Percentiles rank a stretch among this genome's conserved stretches.
Conservation (phyloP, 805 yeast genomes). For the Clavispora asparagi region DNA sequence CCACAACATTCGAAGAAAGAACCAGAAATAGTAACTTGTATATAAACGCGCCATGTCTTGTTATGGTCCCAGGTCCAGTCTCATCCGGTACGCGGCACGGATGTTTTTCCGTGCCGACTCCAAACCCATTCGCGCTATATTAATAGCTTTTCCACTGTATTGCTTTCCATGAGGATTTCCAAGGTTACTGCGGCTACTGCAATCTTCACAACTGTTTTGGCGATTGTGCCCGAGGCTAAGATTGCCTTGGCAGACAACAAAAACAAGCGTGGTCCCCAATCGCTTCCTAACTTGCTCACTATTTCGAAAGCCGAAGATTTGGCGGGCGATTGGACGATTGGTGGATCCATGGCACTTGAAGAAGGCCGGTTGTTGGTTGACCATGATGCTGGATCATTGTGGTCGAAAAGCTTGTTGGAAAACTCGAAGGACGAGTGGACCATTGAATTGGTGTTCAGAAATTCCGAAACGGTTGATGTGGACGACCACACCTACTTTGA, state of each 20-base stretch:
- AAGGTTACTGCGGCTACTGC: not conserved
- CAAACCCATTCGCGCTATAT: not conserved
- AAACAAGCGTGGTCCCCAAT: slow-evolving; percentile 11
- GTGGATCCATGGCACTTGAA: slow-evolving; percentile 36
- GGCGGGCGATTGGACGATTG: slow-evolving; percentile 32
- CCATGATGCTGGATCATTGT: slow-evolving; percentile 39
- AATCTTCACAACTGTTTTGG: not conserved
- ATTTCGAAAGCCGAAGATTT: slow-evolving; percentile 22
- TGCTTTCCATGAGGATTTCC: not conserved
- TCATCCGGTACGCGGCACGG: not conserved
- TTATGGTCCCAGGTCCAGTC: no score
- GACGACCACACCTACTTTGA: slow-evolving; percentile 23
- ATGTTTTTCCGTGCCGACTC: not conserved
- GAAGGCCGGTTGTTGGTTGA: slow-evolving; percentile 48
- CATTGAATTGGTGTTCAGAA: slow-evolving; percentile 57
- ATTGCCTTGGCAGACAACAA: slow-evolving; percentile 5
- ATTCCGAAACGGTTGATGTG: slow-evolving; percentile 39
- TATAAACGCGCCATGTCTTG: not conserved
- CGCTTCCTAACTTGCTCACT: slow-evolving; percentile 36
- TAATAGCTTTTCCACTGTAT: not conserved
- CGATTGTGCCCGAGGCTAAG: slow-evolving; percentile 12
- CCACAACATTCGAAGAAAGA: slow-evolving; percentile 14
- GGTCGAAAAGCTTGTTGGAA: slow-evolving; percentile 30
- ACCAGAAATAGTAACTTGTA: slow-evolving; percentile 1
- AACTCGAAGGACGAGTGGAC: slow-evolving; percentile 42